Base-by-base conservation (phyloP, 2,329 filamentous ascomycete species). In the Paecilomyces dactylethromorphus region DNA sequence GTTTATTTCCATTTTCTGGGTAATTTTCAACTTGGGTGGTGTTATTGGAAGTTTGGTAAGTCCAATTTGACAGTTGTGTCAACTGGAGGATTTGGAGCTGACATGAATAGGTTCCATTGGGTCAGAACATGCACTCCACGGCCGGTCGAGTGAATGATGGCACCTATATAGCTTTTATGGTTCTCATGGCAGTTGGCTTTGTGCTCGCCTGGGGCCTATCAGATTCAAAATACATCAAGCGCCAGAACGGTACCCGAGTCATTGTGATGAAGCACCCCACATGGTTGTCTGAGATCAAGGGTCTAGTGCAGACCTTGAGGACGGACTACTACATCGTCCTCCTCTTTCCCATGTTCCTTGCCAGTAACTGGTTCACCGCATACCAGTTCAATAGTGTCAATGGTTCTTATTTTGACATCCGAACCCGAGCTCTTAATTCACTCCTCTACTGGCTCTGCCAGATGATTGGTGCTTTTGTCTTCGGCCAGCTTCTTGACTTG, bases 1-100 rank as follows among this genome's bases (percentile, higher is more conserved):
- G 60, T 96, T 92, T 74, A 96, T 96, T 72, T 89, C 89, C 61
- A 87, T 86, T 79, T 96, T 96, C 78, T 96, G 92, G 92, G 87
- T 92, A 73, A 95, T 97, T 69, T 97, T 96, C 82, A 96, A 96
- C 76, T 75, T 92, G 60, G 92, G 92, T 66, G 92, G 87, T 67
- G 92, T 96, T 61, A 91, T 97, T 73, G 92, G 92, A 62, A 86
- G 87, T 68, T 71, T 87, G 78, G 83, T 85, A 75, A 71, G 81
- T 71, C 55, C 18, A 29, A 18, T 11, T 39, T 15, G 31, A 32
- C 18, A 51, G 26, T n/a, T 13, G n/a, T 18, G 39, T n/a, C 13
- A 15, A 45, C 15, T 6, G 5, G 7, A 45, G 10, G 8, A 5
- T 15, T 18, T 2, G n/a, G 39, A 11, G 7, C 29, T 54, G 49